These are phyloP conservation scores for Clarkia xantiana DNA, from an alignment of 345 rosid species.

Conservation along the genomic window DNA sequence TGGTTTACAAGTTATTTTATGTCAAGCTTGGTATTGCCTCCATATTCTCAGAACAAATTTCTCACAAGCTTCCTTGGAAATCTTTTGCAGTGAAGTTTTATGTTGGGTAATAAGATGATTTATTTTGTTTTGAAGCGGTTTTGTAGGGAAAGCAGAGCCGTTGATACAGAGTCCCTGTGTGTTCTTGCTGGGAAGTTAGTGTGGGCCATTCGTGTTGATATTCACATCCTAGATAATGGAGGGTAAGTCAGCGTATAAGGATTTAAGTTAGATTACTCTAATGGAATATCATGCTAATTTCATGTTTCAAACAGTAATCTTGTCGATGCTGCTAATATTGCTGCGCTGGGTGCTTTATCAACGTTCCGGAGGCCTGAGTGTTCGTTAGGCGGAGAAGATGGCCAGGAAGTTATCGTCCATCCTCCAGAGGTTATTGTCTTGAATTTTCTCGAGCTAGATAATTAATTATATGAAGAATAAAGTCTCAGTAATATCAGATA, in stretches of 20 bases:
- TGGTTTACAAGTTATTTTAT: too few relatives aligned
- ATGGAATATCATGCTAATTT: conserved; percentile 5
- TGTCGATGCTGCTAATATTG: conserved; percentile 93
- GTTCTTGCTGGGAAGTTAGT: conserved; percentile 80
- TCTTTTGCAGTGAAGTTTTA: not conserved
- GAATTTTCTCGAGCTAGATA: too few relatives aligned
- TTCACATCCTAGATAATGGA: conserved; percentile 91
- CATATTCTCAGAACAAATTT: not conserved
- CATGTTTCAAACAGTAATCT: conserved; percentile 44
- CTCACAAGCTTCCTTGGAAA: conserved; percentile 1
- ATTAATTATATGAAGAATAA: too few relatives aligned
- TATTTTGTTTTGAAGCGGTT: conserved; percentile 2
- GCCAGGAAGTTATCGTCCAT: conserved; percentile 67
- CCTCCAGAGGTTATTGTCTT: conserved; percentile 64
- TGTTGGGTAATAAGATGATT: conserved; percentile 2
- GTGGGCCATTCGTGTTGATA: conserved; percentile 91
- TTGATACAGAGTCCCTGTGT: conserved; percentile 91
- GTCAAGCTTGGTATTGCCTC: not conserved
- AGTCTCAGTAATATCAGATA: too few relatives aligned
- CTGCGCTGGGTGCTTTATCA: conserved; percentile 77
- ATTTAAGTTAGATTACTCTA: not conserved
- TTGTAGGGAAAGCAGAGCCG: conserved; percentile 93
- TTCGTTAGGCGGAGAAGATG: conserved; percentile 71
- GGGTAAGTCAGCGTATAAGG: conserved; percentile 36
- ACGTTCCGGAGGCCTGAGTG: conserved; percentile 91